These are phyloP conservation scores for Pisolithus thermaeus DNA, from an alignment of 1,284 basidiomycete species.

Conservation along the genomic window DNA sequence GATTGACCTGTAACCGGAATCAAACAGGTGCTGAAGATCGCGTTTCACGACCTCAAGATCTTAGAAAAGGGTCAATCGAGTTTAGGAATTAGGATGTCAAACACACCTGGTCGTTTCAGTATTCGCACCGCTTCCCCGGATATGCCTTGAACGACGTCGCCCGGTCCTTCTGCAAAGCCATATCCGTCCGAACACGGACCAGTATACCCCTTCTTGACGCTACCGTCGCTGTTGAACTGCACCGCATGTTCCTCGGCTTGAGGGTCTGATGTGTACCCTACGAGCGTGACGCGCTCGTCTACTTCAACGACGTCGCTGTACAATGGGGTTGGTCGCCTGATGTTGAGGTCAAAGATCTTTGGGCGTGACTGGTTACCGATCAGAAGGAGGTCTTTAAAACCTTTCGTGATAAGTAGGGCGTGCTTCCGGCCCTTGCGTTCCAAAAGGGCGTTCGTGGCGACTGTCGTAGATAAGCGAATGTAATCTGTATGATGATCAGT, in stretches of 20 bases:
- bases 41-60: conserved; percentile 46
- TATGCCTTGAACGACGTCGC: conserved; percentile 74
- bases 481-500: conserved; percentile 58
- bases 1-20: conserved; percentile 75
- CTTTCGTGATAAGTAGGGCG: conserved; percentile 90
- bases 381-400: conserved; percentile 86
- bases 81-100: background rate
- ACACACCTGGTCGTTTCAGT: conserved; percentile 67
- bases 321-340: conserved; percentile 73
- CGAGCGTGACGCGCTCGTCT: conserved; percentile 91
- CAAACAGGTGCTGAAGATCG: conserved; percentile 67
- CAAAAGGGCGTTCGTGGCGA: conserved; percentile 93
- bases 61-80: conserved; percentile 17
- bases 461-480: conserved; percentile 90
- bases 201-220: conserved; percentile 62
- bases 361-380: conserved; percentile 94
- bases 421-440: conserved; percentile 92
- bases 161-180: conserved; percentile 67
- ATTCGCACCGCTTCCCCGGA: conserved; percentile 92
- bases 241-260: conserved; percentile 69
- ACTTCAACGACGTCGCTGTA: conserved; percentile 84
- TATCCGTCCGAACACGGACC: conserved; percentile 68
- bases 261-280: conserved; percentile 91
- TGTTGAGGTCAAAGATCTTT: conserved; percentile 84
- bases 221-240: conserved; percentile 67